These are phyloP conservation scores for Gremmenia infestans DNA, from an alignment of 2,329 filamentous ascomycete genomes.

Conservation along the genomic window DNA sequence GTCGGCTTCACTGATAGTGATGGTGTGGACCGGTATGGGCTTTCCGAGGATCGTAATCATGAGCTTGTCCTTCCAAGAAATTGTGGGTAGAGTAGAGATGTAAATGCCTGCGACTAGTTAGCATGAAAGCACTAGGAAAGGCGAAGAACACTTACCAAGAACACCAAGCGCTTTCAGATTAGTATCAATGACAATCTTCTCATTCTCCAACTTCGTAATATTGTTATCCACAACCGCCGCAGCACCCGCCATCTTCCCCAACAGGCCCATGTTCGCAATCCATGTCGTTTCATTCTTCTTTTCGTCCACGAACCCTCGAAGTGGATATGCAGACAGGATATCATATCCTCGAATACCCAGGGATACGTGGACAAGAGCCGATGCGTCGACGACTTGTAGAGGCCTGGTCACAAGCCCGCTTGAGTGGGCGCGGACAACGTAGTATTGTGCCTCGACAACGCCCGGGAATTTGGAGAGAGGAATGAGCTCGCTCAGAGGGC, in stretches of 20 bases:
- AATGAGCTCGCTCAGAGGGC: slow-evolving; percentile 62
- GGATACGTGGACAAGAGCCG: slow-evolving; percentile 55
- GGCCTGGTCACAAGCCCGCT: slow-evolving; percentile 57
- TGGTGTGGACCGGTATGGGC: slow-evolving; percentile 62
- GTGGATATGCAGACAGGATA: slow-evolving; percentile 70
- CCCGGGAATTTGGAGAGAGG: slow-evolving; percentile 70
- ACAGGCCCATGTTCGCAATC: slow-evolving; percentile 68
- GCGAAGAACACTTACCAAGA: slow-evolving; percentile 48
- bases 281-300: slow-evolving; percentile 38
- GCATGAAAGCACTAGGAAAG: background rate
- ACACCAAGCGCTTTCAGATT: slow-evolving; percentile 75
- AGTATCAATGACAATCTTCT: slow-evolving; percentile 59
- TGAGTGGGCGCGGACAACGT: slow-evolving; percentile 69
- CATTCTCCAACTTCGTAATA: slow-evolving; percentile 53
- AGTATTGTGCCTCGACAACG: slow-evolving; percentile 50
- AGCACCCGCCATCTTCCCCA: slow-evolving; percentile 86
- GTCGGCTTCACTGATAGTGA: slow-evolving; percentile 50
- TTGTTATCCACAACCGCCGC: slow-evolving; percentile 67
- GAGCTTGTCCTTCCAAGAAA: slow-evolving; percentile 59
- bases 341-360: slow-evolving; percentile 69
- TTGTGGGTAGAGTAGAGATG: slow-evolving; percentile 60
- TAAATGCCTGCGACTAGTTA: slow-evolving; percentile 56
- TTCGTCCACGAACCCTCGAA: slow-evolving; percentile 49
- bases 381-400: slow-evolving; percentile 39
- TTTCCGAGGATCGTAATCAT: slow-evolving; percentile 70